These are phyloP conservation scores for Dinochytrium kinnereticum DNA, from an alignment of 371 early-diverging fungal genomes.

Conservation along the genomic window DNA sequence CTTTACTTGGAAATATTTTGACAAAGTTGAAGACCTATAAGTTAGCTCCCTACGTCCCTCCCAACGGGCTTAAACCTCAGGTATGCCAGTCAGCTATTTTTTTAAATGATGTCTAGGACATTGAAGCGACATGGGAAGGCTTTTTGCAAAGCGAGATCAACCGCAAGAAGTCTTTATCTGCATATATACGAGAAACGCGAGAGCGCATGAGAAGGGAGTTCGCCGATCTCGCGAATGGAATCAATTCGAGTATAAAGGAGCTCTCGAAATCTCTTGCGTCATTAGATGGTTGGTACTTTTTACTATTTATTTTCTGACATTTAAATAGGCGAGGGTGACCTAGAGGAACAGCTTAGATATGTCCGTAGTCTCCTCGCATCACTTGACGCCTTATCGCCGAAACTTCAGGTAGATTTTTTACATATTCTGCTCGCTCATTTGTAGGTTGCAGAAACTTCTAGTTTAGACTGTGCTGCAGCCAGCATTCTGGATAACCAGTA, in stretches of 20 bases:
- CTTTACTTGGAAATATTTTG: constrained; percentile 88
- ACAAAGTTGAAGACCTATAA: constrained; percentile 95
- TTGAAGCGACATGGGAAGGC: constrained; percentile 77
- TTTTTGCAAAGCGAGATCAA: constrained; percentile 75
- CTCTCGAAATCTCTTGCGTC: constrained; percentile 69
- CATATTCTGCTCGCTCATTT: background rate
- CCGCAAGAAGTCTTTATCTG: constrained; percentile 78
- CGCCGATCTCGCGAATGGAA: constrained; percentile 79
- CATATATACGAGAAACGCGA: constrained; percentile 63
- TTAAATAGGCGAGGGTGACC: constrained; percentile 59
- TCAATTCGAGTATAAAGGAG: constrained; percentile 67
- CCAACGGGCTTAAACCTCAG: constrained; percentile 67
- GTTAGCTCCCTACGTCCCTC: constrained; percentile 82
- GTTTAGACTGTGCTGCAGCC: background rate
- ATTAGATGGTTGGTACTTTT: constrained; percentile 55
- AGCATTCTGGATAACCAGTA: constrained; percentile 52
- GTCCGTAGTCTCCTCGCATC: constrained; percentile 62
- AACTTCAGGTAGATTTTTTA: background rate
- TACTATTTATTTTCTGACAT: background rate
- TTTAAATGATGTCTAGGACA: constrained; percentile 56
- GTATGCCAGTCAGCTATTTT: constrained; percentile 15
- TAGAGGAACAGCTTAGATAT: constrained; percentile 62
- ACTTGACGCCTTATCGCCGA: constrained; percentile 50
- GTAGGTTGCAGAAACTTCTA: background rate
- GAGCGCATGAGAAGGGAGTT: constrained; percentile 73